Evolutionary conservation across 805 yeast species (phyloP).

Genomic region (Saccharomycopsis selenospora): DNA sequence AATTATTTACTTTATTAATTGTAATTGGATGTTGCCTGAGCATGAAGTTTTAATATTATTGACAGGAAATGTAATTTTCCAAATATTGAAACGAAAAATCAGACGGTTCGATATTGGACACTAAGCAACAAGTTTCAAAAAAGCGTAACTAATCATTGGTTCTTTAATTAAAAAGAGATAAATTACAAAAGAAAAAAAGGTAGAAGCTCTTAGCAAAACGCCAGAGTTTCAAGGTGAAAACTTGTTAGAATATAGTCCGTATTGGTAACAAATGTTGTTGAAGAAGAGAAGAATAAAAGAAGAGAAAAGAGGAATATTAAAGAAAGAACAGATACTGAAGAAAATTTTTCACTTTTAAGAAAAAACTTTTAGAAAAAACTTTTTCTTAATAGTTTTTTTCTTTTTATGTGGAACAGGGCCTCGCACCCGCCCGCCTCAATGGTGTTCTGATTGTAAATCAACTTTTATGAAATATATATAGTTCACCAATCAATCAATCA

Average conservation of each 20-base stretch:
- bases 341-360: no score
- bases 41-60: constrained; percentile 2
- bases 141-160: constrained; percentile 1
- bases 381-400: no score
- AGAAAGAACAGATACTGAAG: no score
- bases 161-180: constrained; percentile 1
- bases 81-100: constrained; percentile 2
- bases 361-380: no score
- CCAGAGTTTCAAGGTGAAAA: background rate
- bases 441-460: no score
- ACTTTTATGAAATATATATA: no score
- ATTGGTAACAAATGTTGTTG: constrained; percentile 3
- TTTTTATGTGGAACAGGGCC: no score
- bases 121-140: constrained; percentile 1
- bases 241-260: constrained; percentile 4
- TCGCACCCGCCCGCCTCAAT: no score
- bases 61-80: background rate
- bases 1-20: no score
- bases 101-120: background rate
- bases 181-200: constrained; percentile 1
- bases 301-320: no score
- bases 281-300: background rate
- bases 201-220: constrained; percentile 1
- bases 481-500: no score
- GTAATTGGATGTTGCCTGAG: background rate